Evolutionary conservation across 805 yeast genomes (phyloP), one percentile per base, ranked within the genome.

Genomic region (Yarrowia porcina): DNA sequence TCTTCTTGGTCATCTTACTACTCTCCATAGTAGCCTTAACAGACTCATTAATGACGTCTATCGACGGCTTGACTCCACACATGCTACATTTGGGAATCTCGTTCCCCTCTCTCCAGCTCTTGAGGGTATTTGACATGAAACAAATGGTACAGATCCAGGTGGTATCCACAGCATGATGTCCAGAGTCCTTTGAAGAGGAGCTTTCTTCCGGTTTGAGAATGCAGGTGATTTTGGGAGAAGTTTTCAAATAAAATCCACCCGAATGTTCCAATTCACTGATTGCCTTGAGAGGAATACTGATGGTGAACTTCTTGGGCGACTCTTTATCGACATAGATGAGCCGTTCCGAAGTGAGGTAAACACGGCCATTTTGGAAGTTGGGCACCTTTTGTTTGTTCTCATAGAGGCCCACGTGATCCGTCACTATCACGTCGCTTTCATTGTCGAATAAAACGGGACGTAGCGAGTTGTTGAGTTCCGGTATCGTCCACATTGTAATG

Each of bases 71-170:
- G 17, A 64, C 65, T 9, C 64, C 67, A 23, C 28, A 41, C 52
- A 61, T 61, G 54, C 25, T 25, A 32, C 36, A 49, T 5, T 18
- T 28, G 36, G 61, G 61, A 15, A 42, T 59, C 25, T 45, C 63
- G 18, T 59, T 33, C 2, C 33, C 44, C 2, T 42, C 28, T 15
- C 42, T 23, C 63, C 72, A 72, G 9, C 71, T 67, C 8, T 72
- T 70, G 3, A 82, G 67, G 11, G 71, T 73, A 69, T 90, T 90
- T 25, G 85, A 78, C 70, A 79, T 88, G n/a, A 84, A 83, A 73
- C 99, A 93, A 3, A 94, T 92, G n/a, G 88, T 87, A 72, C 99
- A 93, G 1, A 81, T 80, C 99, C 99, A 93, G 30, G 79, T 76
- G 17, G 71, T 65, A 13, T 61, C 42, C 1, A 59, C 35, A 1